Evolutionary conservation across 2,329 filamentous ascomycete species (phyloP), one percentile per base, ranked within the genome.

Genomic region (Tolypocladium album): DNA sequence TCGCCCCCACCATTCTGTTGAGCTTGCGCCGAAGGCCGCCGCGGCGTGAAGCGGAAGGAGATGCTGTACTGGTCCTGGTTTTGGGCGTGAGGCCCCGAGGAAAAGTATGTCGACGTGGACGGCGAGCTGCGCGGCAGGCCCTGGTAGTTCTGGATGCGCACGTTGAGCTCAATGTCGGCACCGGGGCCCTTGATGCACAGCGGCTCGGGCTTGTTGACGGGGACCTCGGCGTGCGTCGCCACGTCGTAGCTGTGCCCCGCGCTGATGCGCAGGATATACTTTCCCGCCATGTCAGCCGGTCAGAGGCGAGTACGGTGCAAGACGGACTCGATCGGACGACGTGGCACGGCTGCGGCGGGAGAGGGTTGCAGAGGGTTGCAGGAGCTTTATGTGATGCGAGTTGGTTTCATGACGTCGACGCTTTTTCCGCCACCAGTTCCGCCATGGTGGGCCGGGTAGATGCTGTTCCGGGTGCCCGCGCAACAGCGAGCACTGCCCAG

Each of bases 21-120:
- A 4, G n/a, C 31, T 3, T 36, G 61, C 9, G 43, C 43, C 24
- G 62, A 53, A 58, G 68, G 69, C 57, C 69, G 70, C 67, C 89
- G 90, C n/a, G 88, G 90, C 0, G 82, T 85, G 72, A 97, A 90
- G 55, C 84, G 82, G 70, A 96, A 88, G 39, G 84, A 81, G 67
- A 97, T 91, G 67, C 87, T 90, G 78, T 97, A 97, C 70, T 91
- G 88, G 73, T 97, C 92, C 58, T 79, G 74, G 65, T 82, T 82
- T 63, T 80, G 78, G 27, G 76, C 78, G 71, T 96, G 92, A 22
- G 83, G 80, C 7, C 86, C 82, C 7, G 83, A 76, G 17, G 81
- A 78, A 78, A 97, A 97, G 77, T 97, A 97, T 1, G 86, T 76
- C 11, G 87, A 89, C 0, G 88, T 88, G 4, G 75, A 69, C 0